These are phyloP conservation scores for Amauroascus verrucosus DNA, from an alignment of 2,329 filamentous ascomycete genomes.

Conservation along the genomic window DNA sequence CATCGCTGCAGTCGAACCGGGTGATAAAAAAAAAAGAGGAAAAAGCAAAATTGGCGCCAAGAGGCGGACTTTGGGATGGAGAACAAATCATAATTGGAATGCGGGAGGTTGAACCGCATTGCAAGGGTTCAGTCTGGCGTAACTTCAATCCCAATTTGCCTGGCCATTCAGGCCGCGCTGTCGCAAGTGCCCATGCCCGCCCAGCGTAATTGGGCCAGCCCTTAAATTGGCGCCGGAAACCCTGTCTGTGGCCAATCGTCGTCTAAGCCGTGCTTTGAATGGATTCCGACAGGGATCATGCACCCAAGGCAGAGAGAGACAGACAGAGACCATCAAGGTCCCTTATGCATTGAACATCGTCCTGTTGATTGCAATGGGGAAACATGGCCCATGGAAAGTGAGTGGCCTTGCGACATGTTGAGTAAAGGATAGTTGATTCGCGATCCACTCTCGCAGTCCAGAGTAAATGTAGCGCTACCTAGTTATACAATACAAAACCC, in stretches of 20 bases:
- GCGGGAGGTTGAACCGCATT: slow-evolving; percentile 8
- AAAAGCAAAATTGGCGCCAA: background rate
- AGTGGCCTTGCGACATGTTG: no score
- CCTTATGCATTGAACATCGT: background rate
- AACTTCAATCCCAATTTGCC: background rate
- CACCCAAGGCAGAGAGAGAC: no score
- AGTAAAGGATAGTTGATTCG: no score
- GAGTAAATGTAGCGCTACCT: no score
- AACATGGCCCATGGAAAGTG: no score
- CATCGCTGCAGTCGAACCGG: background rate
- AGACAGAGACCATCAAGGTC: slow-evolving; percentile 9
- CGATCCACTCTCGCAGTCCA: no score
- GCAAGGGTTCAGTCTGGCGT: slow-evolving; percentile 6
- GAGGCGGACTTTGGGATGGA: background rate
- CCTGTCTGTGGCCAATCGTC: background rate
- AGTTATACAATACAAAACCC: background rate
- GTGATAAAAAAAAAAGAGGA: no score
- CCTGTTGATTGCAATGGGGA: background rate
- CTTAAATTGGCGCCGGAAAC: slow-evolving; percentile 3
- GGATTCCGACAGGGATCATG: no score
- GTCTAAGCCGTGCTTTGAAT: background rate
- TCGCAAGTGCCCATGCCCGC: background rate
- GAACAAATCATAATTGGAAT: background rate
- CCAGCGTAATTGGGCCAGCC: background rate
- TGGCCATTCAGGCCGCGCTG: background rate